Conservation (phyloP, 257 asterid species). For the Petunia secreta region DNA sequence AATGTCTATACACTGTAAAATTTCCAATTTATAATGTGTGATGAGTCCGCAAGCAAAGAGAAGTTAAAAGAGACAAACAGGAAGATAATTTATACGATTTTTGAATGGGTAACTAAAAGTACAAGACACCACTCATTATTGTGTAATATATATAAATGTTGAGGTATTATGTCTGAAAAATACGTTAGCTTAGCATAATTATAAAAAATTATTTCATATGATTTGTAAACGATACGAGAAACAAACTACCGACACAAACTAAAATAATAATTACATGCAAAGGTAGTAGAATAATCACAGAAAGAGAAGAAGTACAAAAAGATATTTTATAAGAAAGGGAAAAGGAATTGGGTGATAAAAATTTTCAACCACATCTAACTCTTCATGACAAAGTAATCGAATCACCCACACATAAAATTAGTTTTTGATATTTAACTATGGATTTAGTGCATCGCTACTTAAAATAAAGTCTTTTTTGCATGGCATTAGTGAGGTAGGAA, state of each 20-base stretch:
- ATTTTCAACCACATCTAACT: slow-evolving; percentile 4
- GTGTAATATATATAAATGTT: background rate
- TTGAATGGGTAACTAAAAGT: background rate
- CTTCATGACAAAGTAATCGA: background rate
- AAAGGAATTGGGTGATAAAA: slow-evolving; percentile 15
- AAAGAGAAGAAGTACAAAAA: background rate
- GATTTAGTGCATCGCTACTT: slow-evolving; percentile 9
- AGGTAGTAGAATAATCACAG: slow-evolving; percentile 11
- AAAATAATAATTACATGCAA: slow-evolving; percentile 7
- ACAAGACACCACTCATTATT: slow-evolving; percentile 3
- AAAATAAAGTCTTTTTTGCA: slow-evolving; percentile 1
- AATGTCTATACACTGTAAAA: no score
- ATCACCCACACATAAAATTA: background rate
- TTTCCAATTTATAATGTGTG: background rate
- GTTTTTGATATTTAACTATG: slow-evolving; percentile 6
- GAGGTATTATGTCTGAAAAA: background rate
- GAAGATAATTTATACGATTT: slow-evolving; percentile 2
- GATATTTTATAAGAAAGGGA: background rate
- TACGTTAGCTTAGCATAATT: background rate
- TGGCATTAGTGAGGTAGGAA: slow-evolving; percentile 37
- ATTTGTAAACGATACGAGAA: background rate
- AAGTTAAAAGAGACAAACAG: background rate
- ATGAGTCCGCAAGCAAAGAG: slow-evolving; percentile 17
- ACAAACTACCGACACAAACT: background rate
- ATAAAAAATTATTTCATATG: no score